Conservation (phyloP, 495 filamentous ascomycete species). For the Rhypophila decipiens region DNA sequence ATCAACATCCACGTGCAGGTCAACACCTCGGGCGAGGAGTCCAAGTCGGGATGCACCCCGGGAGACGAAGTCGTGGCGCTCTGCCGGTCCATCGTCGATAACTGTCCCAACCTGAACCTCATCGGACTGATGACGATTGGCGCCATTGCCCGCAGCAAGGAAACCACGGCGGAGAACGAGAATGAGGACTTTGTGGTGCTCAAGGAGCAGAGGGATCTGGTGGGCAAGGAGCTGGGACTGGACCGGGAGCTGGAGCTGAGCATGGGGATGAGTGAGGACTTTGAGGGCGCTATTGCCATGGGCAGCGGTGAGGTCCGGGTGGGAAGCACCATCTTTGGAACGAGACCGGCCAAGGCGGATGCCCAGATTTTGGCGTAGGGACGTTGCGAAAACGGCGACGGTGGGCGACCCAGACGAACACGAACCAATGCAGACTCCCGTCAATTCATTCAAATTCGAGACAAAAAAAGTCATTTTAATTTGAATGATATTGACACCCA, state of each 20-base stretch:
- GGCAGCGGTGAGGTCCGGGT: conserved; percentile 94
- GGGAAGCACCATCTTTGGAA: conserved; percentile 88
- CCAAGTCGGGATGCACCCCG: conserved; percentile 76
- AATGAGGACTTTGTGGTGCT: conserved; percentile 84
- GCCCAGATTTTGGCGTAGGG: conserved; percentile 48
- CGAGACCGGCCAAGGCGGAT: conserved; percentile 65
- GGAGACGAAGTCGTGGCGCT: conserved; percentile 50
- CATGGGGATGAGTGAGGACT: conserved; percentile 90
- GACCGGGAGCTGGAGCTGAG: conserved; percentile 46
- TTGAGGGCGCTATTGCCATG: conserved; percentile 76
- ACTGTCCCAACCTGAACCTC: conserved; percentile 67
- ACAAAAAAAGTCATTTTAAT: too few relatives aligned
- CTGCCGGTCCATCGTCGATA: conserved; percentile 57
- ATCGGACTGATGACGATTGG: conserved; percentile 96
- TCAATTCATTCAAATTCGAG: too few relatives aligned
- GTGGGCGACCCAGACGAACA: too few relatives aligned
- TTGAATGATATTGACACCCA: too few relatives aligned
- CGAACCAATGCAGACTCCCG: too few relatives aligned
- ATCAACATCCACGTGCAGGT: conserved; percentile 84
- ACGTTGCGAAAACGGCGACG: too few relatives aligned
- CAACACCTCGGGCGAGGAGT: conserved; percentile 85
- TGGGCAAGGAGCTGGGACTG: conserved; percentile 40
- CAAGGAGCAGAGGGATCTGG: conserved; percentile 60
- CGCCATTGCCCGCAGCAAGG: conserved; percentile 75
- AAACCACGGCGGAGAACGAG: conserved; percentile 62